phyloP scores from a whole-genome alignment of 164 flowering plant species.

The Euptelea pleiosperma region DNA sequence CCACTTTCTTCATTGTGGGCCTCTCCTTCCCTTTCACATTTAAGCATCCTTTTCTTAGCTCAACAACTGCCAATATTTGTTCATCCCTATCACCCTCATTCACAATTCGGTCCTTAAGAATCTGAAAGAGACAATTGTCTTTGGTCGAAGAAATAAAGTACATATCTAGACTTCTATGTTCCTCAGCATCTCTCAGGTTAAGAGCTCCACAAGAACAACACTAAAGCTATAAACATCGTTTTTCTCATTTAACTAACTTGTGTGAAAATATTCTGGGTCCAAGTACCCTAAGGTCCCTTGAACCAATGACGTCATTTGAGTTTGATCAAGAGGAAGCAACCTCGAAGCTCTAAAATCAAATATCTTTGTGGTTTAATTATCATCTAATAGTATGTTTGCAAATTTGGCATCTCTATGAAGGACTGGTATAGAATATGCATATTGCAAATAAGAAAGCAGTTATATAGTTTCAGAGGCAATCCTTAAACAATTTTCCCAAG shows the following conservation, averaged over 20 bases:
- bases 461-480: neutral
- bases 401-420: neutral
- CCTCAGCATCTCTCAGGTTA: too few relatives aligned
- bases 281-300: conserved; percentile 1
- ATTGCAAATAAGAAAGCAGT: neutral
- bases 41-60: too few relatives aligned
- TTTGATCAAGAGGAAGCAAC: neutral
- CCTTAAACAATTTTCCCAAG: neutral
- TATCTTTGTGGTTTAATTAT: conserved; percentile 19
- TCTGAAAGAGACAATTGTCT: too few relatives aligned
- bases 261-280: conserved; percentile 3
- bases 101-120: too few relatives aligned
- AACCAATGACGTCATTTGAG: neutral
- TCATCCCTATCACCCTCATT: too few relatives aligned
- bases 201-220: conserved; percentile 14
- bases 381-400: neutral
- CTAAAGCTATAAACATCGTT: conserved; percentile 32
- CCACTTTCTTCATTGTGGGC: too few relatives aligned
- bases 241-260: neutral
- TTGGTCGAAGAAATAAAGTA: too few relatives aligned
- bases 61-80: too few relatives aligned
- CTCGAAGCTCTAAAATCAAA: conserved; percentile 39
- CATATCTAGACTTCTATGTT: too few relatives aligned
- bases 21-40: too few relatives aligned
- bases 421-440: neutral